Conservation (phyloP, 805 yeast genomes). For the Pichia eremophila region DNA sequence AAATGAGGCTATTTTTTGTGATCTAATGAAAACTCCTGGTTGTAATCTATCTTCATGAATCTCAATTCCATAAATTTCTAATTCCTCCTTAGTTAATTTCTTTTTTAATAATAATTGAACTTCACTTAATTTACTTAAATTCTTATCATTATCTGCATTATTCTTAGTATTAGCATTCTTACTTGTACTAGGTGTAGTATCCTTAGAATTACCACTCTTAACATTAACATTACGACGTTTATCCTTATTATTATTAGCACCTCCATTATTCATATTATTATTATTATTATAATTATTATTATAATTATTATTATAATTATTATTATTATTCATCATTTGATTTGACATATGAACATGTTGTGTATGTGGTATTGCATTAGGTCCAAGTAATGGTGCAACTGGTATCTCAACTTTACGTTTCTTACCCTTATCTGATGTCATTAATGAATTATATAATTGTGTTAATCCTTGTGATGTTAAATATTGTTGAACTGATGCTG, state of each 20-base stretch:
- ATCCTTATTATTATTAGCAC: conserved; percentile 8
- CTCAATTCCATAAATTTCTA: conserved; percentile 73
- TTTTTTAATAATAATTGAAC: conserved; percentile 34
- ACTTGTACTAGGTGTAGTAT: background rate
- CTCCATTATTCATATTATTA: conserved; percentile 6
- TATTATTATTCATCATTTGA: conserved; percentile 8
- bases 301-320: conserved; percentile 4
- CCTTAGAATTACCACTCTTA: background rate
- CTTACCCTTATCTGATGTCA: conserved; percentile 57
- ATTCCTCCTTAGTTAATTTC: conserved; percentile 65
- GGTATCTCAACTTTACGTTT: conserved; percentile 44
- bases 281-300: conserved; percentile 8
- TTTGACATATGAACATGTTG: conserved; percentile 17
- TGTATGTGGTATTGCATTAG: conserved; percentile 43
- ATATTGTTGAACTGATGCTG: conserved; percentile 67
- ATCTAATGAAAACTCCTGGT: conserved; percentile 78
- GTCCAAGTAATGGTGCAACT: conserved; percentile 48
- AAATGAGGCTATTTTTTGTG: conserved; percentile 65
- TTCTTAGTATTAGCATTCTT: background rate
- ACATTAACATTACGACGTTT: background rate
- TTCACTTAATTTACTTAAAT: conserved; percentile 13
- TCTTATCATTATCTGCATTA: background rate
- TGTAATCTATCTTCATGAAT: conserved; percentile 66
- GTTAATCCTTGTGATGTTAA: conserved; percentile 83
- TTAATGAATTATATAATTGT: conserved; percentile 70